These are phyloP conservation scores for Aureobasidium vineae DNA, from an alignment of 2,329 filamentous ascomycete genomes.

Conservation along the genomic window DNA sequence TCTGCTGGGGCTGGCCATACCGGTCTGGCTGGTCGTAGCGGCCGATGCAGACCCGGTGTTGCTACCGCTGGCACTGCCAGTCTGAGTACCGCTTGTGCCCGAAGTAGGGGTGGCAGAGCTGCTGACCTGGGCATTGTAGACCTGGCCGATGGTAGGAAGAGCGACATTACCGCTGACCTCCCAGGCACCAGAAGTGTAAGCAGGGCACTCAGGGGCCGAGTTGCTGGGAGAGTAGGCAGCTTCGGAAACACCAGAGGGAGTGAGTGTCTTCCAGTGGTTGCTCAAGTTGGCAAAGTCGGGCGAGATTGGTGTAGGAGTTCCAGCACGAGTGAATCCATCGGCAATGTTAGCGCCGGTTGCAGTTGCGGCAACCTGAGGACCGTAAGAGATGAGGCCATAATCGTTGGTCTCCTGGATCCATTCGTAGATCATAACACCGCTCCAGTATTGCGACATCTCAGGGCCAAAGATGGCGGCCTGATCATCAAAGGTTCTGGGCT, in stretches of 20 bases:
- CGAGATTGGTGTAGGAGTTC: slow-evolving; percentile 68
- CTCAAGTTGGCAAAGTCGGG: slow-evolving; percentile 80
- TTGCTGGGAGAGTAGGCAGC: slow-evolving; percentile 63
- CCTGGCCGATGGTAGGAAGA: slow-evolving; percentile 67
- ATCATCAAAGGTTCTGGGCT: slow-evolving; percentile 65
- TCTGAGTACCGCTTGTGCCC: slow-evolving; percentile 37
- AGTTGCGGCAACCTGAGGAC: slow-evolving; percentile 54
- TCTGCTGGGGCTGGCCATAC: slow-evolving; percentile 47
- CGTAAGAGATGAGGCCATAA: slow-evolving; percentile 79
- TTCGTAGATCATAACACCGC: slow-evolving; percentile 81
- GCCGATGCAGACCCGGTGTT: slow-evolving; percentile 13
- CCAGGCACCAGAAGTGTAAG: slow-evolving; percentile 68
- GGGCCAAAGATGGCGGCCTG: slow-evolving; percentile 73
- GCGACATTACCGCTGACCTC: slow-evolving; percentile 66
- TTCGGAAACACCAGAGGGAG: slow-evolving; percentile 65
- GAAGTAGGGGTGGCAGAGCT: slow-evolving; percentile 29
- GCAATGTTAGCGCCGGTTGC: slow-evolving; percentile 46
- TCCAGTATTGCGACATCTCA: slow-evolving; percentile 69
- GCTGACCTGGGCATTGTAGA: slow-evolving; percentile 29
- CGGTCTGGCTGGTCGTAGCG: slow-evolving; percentile 41
- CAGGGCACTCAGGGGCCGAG: slow-evolving; percentile 67
- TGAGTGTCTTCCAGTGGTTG: slow-evolving; percentile 70
- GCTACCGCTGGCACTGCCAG: slow-evolving; percentile 31
- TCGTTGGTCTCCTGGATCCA: slow-evolving; percentile 84
- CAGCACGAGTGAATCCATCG: slow-evolving; percentile 67